Conservation (phyloP, 495 filamentous ascomycete genomes). For the Penicillium dipodomyicola region DNA sequence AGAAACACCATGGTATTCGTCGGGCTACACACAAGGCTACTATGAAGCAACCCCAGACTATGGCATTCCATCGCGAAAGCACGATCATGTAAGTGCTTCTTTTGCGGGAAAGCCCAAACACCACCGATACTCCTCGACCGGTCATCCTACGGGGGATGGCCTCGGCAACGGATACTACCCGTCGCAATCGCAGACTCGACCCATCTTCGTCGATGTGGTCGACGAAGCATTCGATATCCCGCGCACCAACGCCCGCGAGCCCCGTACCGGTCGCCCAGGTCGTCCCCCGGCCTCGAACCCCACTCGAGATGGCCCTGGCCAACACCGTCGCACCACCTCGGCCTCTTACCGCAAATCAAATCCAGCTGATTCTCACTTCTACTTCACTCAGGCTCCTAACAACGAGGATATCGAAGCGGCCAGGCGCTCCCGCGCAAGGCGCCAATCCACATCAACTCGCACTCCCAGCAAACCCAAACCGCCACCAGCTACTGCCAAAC, state of each 20-base stretch:
- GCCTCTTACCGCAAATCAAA: slow-evolving; percentile 47
- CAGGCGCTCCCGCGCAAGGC: slow-evolving; percentile 45
- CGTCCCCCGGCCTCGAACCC: slow-evolving; percentile 26
- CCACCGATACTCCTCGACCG: slow-evolving; percentile 40
- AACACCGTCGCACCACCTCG: slow-evolving; percentile 38
- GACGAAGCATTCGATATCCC: slow-evolving; percentile 52
- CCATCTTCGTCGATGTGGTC: slow-evolving; percentile 55
- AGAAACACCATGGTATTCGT: slow-evolving; percentile 42
- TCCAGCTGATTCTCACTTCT: slow-evolving; percentile 54
- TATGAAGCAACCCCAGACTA: slow-evolving; percentile 50
- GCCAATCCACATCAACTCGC: slow-evolving; percentile 51
- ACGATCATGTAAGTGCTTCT: slow-evolving; percentile 60
- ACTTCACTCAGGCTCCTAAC: slow-evolving; percentile 49
- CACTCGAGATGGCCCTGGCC: slow-evolving; percentile 31
- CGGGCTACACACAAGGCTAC: slow-evolving; percentile 37
- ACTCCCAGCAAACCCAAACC: slow-evolving; percentile 47
- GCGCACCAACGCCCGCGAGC: slow-evolving; percentile 33
- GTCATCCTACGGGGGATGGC: slow-evolving; percentile 42
- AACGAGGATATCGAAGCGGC: slow-evolving; percentile 44
- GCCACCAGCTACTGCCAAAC: slow-evolving; percentile 43
- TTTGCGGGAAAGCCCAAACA: slow-evolving; percentile 41
- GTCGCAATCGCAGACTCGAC: slow-evolving; percentile 49
- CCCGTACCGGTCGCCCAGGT: slow-evolving; percentile 23
- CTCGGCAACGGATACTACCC: slow-evolving; percentile 31
- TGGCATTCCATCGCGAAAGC: slow-evolving; percentile 49